Conservation (phyloP, 768 basidiomycete species). For the Mycena haematopus region DNA sequence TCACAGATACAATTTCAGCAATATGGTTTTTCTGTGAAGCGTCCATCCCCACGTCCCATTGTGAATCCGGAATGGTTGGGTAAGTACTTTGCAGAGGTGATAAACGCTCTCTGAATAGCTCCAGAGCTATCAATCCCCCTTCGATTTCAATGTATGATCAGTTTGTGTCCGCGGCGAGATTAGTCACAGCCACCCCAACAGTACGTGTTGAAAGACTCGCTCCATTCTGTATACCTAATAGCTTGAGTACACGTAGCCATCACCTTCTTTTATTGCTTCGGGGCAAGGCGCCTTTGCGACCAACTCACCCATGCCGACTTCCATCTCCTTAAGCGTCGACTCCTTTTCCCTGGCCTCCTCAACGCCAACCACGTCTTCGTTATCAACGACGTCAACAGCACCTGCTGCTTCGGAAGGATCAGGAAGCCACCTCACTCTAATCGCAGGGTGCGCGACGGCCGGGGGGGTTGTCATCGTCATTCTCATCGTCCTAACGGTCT, state of each 20-base stretch:
- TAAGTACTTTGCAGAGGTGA: conserved; percentile 27
- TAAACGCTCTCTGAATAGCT: neutral
- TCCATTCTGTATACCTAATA: neutral
- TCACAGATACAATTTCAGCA: conserved; percentile 26
- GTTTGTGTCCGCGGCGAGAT: conserved; percentile 38
- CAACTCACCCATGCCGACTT: conserved; percentile 25
- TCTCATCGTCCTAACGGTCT: conserved; percentile 16
- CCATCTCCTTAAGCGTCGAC: conserved; percentile 8
- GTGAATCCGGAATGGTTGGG: conserved; percentile 49
- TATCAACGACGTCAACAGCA: conserved; percentile 10
- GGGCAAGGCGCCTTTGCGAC: conserved; percentile 46
- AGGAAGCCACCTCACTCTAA: conserved; percentile 24
- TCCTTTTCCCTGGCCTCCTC: neutral
- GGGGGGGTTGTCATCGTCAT: conserved; percentile 28
- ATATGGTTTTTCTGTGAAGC: conserved; percentile 49
- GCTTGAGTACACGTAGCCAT: conserved; percentile 29
- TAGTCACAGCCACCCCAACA: conserved; percentile 33
- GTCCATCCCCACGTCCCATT: conserved; percentile 43
- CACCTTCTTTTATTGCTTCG: conserved; percentile 33
- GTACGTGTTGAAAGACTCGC: conserved; percentile 30
- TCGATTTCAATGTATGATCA: conserved; percentile 34
- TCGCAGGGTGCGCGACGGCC: conserved; percentile 34
- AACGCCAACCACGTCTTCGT: conserved; percentile 1
- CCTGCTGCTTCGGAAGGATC: neutral
- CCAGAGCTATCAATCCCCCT: conserved; percentile 47